Conservation (phyloP, 148 eudicot species). For the Vaccinium corymbosum region DNA sequence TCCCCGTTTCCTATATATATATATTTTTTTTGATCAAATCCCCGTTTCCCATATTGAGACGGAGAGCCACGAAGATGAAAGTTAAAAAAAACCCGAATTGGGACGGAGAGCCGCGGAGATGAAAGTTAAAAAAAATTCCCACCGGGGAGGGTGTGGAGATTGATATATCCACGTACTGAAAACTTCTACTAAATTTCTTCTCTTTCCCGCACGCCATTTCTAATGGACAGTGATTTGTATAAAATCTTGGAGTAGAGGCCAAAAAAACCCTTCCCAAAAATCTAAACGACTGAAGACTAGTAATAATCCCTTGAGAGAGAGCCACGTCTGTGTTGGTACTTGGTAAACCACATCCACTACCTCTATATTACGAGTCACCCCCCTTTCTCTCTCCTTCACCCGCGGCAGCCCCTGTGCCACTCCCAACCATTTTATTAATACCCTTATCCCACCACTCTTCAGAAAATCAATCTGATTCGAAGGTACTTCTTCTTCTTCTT, state of each 20-base stretch:
- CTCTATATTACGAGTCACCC: conserved; percentile 11
- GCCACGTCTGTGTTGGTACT: conserved; percentile 25
- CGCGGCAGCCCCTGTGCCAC: background rate
- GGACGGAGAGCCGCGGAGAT: no score
- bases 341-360: conserved; percentile 27
- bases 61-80: no score
- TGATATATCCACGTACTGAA: no score
- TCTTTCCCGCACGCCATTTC: no score
- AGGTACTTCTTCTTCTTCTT: background rate
- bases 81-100: no score
- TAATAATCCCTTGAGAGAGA: background rate
- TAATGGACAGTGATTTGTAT: background rate
- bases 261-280: background rate
- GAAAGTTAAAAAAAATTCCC: no score
- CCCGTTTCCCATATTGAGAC: no score
- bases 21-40: no score
- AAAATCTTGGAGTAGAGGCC: background rate
- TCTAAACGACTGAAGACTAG: background rate
- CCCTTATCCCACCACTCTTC: background rate
- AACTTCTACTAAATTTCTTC: no score
- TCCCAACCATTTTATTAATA: background rate
- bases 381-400: conserved; percentile 11
- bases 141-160: no score
- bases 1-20: no score
- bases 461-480: background rate